Conservation (phyloP, 805 yeast species). For the Myxozyma sirexii region DNA sequence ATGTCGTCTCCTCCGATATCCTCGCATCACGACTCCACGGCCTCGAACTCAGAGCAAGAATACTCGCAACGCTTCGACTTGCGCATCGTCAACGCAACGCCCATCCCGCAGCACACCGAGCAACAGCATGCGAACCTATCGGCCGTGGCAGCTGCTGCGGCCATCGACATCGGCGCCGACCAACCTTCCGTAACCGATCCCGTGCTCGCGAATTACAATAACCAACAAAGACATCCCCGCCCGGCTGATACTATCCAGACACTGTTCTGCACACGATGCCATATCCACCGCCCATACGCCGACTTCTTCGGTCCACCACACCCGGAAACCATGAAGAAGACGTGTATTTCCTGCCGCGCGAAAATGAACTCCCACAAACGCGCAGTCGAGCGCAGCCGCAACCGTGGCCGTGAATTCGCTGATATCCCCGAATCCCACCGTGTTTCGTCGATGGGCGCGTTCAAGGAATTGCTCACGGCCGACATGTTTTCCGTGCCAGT, state of each 20-base stretch:
- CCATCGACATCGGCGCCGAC: neutral
- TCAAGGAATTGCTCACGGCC: slow-evolving; percentile 1
- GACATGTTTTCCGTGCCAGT: slow-evolving; percentile 15
- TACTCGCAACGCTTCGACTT: neutral
- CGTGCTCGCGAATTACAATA: neutral
- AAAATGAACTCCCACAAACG: slow-evolving; percentile 10
- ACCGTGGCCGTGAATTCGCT: neutral
- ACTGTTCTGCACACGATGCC: slow-evolving; percentile 5
- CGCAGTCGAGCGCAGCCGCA: neutral
- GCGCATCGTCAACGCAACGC: slow-evolving; percentile 1
- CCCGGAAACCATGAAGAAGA: slow-evolving; percentile 6
- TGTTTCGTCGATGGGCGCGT: neutral
- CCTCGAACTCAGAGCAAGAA: too few species aligned
- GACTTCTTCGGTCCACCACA: slow-evolving; percentile 10
- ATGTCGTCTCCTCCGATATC: too few species aligned
- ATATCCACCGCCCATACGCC: slow-evolving; percentile 1
- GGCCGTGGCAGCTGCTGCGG: slow-evolving; percentile 10
- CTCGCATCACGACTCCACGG: too few species aligned
- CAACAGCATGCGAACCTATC: slow-evolving; percentile 4
- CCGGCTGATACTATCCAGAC: neutral
- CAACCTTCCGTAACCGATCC: neutral
- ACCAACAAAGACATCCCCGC: neutral
- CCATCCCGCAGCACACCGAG: neutral
- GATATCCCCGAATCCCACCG: slow-evolving; percentile 5
- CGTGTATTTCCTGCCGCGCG: slow-evolving; percentile 1